Evolutionary conservation across 2,329 filamentous ascomycete species (phyloP).

Genomic region (Neonectria hederae): DNA sequence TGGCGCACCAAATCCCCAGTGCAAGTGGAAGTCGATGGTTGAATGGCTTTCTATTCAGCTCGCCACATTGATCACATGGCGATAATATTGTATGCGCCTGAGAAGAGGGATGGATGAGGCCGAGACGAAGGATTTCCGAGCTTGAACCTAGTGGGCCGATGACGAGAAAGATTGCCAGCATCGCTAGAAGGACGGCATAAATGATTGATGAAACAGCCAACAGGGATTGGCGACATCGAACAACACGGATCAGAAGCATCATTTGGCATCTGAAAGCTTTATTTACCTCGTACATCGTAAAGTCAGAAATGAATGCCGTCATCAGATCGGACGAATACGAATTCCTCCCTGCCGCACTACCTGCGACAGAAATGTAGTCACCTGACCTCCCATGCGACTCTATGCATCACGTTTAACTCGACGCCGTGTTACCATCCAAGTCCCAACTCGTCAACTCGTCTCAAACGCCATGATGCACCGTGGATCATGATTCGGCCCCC

Average conservation of each 20-base stretch:
- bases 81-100: background rate
- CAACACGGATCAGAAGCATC: constrained; percentile 9
- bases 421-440: background rate
- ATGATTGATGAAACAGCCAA: constrained; percentile 7
- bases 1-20: background rate
- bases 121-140: background rate
- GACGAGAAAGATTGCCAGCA: constrained; percentile 4
- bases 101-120: background rate
- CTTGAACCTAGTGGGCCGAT: background rate
- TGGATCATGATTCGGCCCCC: constrained; percentile 29
- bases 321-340: background rate
- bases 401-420: constrained; percentile 2
- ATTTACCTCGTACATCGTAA: background rate
- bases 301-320: background rate
- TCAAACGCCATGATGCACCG: background rate
- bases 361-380: background rate
- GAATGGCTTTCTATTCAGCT: constrained; percentile 4
- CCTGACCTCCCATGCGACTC: background rate
- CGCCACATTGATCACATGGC: background rate
- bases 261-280: background rate
- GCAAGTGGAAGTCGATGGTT: background rate
- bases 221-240: constrained; percentile 1
- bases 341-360: background rate
- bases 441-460: background rate
- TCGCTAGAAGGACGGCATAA: background rate